Evolutionary conservation across 345 rosid genomes (phyloP), one percentile per base, ranked within the genome.

Genomic region (Gynandropsis gynandra): DNA sequence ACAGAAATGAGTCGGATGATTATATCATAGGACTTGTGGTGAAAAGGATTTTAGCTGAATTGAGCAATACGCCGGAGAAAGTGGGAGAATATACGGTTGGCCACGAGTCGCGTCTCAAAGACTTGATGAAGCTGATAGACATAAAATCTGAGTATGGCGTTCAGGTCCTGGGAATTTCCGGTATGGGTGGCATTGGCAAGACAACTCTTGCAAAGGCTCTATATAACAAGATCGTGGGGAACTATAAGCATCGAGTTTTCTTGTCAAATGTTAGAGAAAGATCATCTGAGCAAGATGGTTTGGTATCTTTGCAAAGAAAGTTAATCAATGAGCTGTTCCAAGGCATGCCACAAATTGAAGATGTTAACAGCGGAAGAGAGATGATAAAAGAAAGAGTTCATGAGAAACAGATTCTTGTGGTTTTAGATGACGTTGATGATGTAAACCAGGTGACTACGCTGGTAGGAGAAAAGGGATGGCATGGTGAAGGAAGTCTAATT

Each of bases 381-480:
- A 9, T 9, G 29, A 70, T 84, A 31, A 72, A 42, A 55, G 18
- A 18, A 33, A 13, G 14, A 14, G 40, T 65, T 33, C 12, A 0
- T 2, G 82, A 66, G 10, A 61, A 52, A 43, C 65, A 45, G 36
- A 73, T 78, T 52, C 50, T 79, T 17, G 58, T 67, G 13, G 81
- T 84, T 47, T 65, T 84, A 4, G 90, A 88, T 48, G 86, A 88
- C 60, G 79, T 84, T 35, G 74, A 74, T 42, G 18, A 72, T 7
- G 4, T 38, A 27, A 51, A 27, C 27, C 84, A 84, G 42, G 40
- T 84, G 15, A 0, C 69, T 15, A 84, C 71, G 9, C 27, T 88
- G 7, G 62, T 69, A 11, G 88, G 81, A 10, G 53, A 67, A 38
- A 67, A 16, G 48, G 58, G 58, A 8, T 73, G 79, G 87, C 76